These are phyloP conservation scores for Neospora caninum DNA, from an alignment of 169 alveolate genomes.

Conservation along the genomic window DNA sequence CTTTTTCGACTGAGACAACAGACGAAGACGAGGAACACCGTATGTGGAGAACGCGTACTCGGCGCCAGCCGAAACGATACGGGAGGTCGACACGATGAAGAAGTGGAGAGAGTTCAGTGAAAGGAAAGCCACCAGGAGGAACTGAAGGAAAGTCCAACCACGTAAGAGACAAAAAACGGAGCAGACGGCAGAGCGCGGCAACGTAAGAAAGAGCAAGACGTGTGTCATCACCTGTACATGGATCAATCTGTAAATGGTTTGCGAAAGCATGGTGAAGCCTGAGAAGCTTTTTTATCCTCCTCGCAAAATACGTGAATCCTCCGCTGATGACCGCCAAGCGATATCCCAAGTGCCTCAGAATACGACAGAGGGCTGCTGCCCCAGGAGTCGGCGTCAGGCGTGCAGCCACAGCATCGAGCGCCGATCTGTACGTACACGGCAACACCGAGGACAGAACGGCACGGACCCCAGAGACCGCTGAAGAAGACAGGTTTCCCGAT, in stretches of 20 bases:
- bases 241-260: conserved; percentile 33
- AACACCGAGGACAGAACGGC: background rate
- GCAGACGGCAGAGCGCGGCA: background rate
- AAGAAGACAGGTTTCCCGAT: no score
- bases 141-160: background rate
- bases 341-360: conserved; percentile 40
- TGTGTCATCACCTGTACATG: background rate
- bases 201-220: background rate
- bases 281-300: conserved; percentile 13
- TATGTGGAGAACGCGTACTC: no score
- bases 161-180: background rate
- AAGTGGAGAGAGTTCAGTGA: no score
- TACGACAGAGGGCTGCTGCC: conserved; percentile 31
- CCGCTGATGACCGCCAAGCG: conserved; percentile 50
- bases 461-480: no score
- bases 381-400: conserved; percentile 46
- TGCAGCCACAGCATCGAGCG: conserved; percentile 35
- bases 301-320: conserved; percentile 43
- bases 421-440: background rate
- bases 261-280: conserved; percentile 50
- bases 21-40: no score
- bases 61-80: no score
- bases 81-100: no score
- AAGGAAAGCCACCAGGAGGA: background rate
- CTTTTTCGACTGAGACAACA: no score